Evolutionary conservation across 495 filamentous ascomycete species (phyloP).

Genomic region (Corynascus novoguineensis): DNA sequence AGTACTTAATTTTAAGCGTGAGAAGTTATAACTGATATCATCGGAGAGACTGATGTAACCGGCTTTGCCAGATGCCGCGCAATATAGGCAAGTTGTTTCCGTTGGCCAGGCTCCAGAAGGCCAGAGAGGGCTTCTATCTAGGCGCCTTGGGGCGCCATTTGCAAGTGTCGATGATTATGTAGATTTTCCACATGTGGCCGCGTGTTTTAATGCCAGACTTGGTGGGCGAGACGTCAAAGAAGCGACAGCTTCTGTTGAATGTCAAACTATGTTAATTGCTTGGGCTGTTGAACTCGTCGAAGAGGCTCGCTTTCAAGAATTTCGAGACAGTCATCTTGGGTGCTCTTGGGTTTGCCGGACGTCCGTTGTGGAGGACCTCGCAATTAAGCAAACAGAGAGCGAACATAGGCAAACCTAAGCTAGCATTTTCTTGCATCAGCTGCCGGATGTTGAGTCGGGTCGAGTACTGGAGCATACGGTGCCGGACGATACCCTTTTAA

Average conservation of each 20-base stretch:
- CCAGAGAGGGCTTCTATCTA: background rate
- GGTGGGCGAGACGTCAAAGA: slow-evolving; percentile 24
- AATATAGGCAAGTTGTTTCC: background rate
- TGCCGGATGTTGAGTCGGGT: slow-evolving; percentile 25
- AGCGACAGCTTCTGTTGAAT: slow-evolving; percentile 34
- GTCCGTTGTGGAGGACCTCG: slow-evolving; percentile 31
- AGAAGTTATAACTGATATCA: too few species aligned
- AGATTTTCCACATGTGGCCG: slow-evolving; percentile 31
- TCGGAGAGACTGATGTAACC: background rate
- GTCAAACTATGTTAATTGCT: slow-evolving; percentile 21
- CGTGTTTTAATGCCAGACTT: slow-evolving; percentile 19
- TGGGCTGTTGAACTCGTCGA: slow-evolving; percentile 27
- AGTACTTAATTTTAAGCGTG: too few species aligned
- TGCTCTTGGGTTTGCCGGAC: slow-evolving; percentile 10
- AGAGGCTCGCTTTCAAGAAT: slow-evolving; percentile 24
- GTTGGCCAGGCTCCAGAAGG: background rate
- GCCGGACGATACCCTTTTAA: slow-evolving; percentile 24
- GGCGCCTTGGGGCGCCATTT: background rate
- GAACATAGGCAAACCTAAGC: slow-evolving; percentile 30
- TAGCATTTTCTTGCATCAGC: slow-evolving; percentile 21
- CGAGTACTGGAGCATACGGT: slow-evolving; percentile 29
- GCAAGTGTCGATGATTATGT: slow-evolving; percentile 22
- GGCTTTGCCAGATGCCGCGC: background rate
- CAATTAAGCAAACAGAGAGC: slow-evolving; percentile 33
- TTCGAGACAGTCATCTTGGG: slow-evolving; percentile 20